Percentiles rank a stretch among this genome's conserved stretches.
Conservation (phyloP, 495 filamentous ascomycete species). For the Aspergillus affinis region DNA sequence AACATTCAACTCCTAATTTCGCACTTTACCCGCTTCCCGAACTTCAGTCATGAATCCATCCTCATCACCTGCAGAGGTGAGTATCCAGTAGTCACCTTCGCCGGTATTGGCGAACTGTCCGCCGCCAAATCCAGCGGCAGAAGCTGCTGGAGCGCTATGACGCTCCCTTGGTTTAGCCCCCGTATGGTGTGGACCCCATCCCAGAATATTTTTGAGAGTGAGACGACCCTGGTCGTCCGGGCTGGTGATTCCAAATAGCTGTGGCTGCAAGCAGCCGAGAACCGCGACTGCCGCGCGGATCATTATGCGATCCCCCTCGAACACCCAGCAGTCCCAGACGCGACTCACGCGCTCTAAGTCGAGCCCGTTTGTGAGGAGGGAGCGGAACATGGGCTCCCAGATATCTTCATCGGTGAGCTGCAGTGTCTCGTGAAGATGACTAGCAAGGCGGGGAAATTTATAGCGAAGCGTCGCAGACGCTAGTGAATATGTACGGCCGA, state of each 20-base stretch:
- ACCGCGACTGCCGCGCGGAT: slow-evolving; percentile 77
- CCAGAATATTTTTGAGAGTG: slow-evolving; percentile 44
- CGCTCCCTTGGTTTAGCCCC: slow-evolving; percentile 41
- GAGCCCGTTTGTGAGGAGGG: slow-evolving; percentile 56
- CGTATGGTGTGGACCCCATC: slow-evolving; percentile 48
- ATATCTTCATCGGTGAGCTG: slow-evolving; percentile 46
- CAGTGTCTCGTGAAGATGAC: slow-evolving; percentile 60
- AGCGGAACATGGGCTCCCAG: slow-evolving; percentile 59
- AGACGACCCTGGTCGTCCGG: slow-evolving; percentile 41
- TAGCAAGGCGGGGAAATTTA: slow-evolving; percentile 69
- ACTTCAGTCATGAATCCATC: slow-evolving; percentile 70
- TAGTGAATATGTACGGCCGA: slow-evolving; percentile 68
- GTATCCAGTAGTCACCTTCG: slow-evolving; percentile 45
- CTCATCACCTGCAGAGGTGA: slow-evolving; percentile 51
- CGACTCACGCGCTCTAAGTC: slow-evolving; percentile 74
- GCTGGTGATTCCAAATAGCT: slow-evolving; percentile 56
- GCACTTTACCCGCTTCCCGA: slow-evolving; percentile 68
- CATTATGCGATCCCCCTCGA: slow-evolving; percentile 83
- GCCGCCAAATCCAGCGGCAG: slow-evolving; percentile 40
- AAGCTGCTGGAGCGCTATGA: slow-evolving; percentile 38
- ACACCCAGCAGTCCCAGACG: slow-evolving; percentile 92
- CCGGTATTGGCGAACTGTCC: slow-evolving; percentile 38
- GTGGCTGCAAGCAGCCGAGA: slow-evolving; percentile 60
- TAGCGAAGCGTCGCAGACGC: slow-evolving; percentile 67
- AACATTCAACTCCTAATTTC: slow-evolving; percentile 16